phyloP scores from a whole-genome alignment of 2,329 filamentous ascomycete species.

The Pseudohalonectria lignicola region DNA sequence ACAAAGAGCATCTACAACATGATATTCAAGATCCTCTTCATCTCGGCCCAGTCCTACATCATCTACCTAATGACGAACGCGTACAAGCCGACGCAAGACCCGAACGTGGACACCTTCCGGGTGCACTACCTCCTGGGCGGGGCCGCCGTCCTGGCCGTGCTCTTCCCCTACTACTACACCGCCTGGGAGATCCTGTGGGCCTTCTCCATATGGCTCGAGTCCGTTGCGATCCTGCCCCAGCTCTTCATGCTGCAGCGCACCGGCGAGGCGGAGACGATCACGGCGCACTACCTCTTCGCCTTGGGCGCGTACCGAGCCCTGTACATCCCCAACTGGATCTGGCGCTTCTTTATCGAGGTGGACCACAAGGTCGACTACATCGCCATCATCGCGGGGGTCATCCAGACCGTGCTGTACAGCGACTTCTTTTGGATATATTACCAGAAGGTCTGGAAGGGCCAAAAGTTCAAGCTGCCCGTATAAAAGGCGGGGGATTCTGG shows the following conservation, averaged over 20 bases:
- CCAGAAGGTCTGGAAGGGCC: conserved; percentile 83
- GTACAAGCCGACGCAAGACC: conserved; percentile 95
- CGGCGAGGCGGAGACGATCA: conserved; percentile 98
- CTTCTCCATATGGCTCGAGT: conserved; percentile 96
- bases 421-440: conserved; percentile 99
- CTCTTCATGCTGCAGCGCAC: conserved; percentile 97
- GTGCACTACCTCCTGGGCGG: conserved; percentile 87
- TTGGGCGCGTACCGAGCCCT: conserved; percentile 83
- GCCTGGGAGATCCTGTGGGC: conserved; percentile 86
- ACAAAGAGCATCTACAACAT: conserved; percentile 84
- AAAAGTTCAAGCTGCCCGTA: conserved; percentile 79
- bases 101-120: conserved; percentile 94
- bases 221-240: conserved; percentile 91
- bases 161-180: conserved; percentile 80
- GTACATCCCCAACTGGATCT: conserved; percentile 99
- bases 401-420: conserved; percentile 92
- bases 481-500: too few relatives aligned
- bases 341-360: conserved; percentile 67
- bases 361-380: conserved; percentile 72
- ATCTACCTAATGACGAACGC: conserved; percentile 97
- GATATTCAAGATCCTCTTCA: conserved; percentile 92
- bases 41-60: conserved; percentile 80
- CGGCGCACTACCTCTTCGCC: conserved; percentile 93
- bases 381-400: conserved; percentile 74
- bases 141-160: conserved; percentile 63